A percentile compares a stretch with the other conserved stretches of the same genome.
These are phyloP conservation scores for Boeremia lycopersici DNA, from an alignment of 2,329 filamentous ascomycete species.

Conservation along the genomic window DNA sequence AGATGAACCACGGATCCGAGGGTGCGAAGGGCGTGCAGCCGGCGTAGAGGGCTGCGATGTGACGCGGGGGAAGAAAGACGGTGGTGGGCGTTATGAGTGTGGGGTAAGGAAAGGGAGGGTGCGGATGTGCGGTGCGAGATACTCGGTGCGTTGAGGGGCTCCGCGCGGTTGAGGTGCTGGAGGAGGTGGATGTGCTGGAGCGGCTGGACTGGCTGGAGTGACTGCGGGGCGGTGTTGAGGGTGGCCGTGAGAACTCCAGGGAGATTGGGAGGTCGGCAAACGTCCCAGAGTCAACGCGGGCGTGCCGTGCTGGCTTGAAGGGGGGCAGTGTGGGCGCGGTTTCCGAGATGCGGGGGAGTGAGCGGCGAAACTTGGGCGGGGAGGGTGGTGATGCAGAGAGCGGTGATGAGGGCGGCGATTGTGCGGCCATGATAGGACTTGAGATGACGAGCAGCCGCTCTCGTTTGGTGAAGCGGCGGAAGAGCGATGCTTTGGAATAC, in stretches of 20 bases:
- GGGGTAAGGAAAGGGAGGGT: constrained; percentile 8
- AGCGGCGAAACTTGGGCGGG: constrained; percentile 15
- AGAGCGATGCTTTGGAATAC: constrained; percentile 24
- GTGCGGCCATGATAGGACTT: constrained; percentile 5
- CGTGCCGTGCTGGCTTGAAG: not conserved
- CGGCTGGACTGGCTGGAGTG: constrained; percentile 3
- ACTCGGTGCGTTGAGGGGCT: constrained; percentile 10
- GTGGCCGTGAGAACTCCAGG: not conserved
- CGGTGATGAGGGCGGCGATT: not conserved
- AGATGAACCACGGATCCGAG: constrained; percentile 42
- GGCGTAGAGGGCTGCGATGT: constrained; percentile 38
- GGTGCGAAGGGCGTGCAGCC: constrained; percentile 18
- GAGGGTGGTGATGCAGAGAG: not conserved
- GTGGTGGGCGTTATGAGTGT: constrained; percentile 36
- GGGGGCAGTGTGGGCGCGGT: not conserved
- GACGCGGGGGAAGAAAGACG: constrained; percentile 39
- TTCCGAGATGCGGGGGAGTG: not conserved
- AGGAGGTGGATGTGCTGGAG: not conserved
- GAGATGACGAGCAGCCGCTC: constrained; percentile 9
- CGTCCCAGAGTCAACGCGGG: constrained; percentile 5
- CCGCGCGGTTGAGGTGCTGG: not conserved
- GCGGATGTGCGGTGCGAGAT: constrained; percentile 25
- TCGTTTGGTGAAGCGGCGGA: constrained; percentile 27
- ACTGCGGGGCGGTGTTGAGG: not conserved
- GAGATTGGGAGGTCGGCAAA: constrained; percentile 6